Evolutionary conservation across 2,329 filamentous ascomycete genomes (phyloP).

Genomic region (Sodiomyces alkalinus): DNA sequence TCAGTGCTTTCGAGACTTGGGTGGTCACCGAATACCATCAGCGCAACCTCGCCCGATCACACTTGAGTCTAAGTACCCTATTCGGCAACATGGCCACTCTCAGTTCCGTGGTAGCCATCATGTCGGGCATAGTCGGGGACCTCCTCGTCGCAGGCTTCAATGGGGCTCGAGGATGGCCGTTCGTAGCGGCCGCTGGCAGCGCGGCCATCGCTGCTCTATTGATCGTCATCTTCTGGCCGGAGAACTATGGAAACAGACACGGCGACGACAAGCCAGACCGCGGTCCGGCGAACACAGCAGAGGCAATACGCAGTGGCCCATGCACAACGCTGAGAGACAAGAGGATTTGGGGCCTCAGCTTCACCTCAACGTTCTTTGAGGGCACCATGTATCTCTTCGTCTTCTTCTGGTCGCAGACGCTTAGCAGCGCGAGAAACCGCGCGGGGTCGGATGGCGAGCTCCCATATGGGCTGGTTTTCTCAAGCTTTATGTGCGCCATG

Average conservation of each 20-base stretch:
- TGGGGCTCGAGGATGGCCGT: slow-evolving; percentile 35
- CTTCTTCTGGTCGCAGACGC: slow-evolving; percentile 44
- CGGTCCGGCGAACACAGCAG: too few species aligned
- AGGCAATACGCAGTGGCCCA: slow-evolving; percentile 10
- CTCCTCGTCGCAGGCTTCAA: slow-evolving; percentile 26
- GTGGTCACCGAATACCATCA: slow-evolving; percentile 41
- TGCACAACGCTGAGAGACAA: slow-evolving; percentile 20
- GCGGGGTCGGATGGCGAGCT: slow-evolving; percentile 13
- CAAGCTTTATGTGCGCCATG: slow-evolving; percentile 41
- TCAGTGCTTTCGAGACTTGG: slow-evolving; percentile 45
- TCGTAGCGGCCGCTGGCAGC: slow-evolving; percentile 28
- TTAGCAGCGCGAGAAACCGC: slow-evolving; percentile 25
- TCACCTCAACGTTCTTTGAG: slow-evolving; percentile 43
- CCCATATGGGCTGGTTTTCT: slow-evolving; percentile 36
- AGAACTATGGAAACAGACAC: slow-evolving; percentile 13
- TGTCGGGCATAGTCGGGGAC: slow-evolving; percentile 35
- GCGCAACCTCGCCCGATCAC: slow-evolving; percentile 23
- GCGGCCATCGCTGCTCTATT: slow-evolving; percentile 26
- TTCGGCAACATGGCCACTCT: slow-evolving; percentile 36
- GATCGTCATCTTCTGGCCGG: slow-evolving; percentile 27
- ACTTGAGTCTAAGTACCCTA: slow-evolving; percentile 29
- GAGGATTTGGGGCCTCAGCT: slow-evolving; percentile 32
- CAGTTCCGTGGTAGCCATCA: slow-evolving; percentile 40
- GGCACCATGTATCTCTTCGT: slow-evolving; percentile 48
- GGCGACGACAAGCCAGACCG: too few species aligned